Evolutionary conservation across 306 rosid species (phyloP).

Genomic region (Mimosa bimucronata): DNA sequence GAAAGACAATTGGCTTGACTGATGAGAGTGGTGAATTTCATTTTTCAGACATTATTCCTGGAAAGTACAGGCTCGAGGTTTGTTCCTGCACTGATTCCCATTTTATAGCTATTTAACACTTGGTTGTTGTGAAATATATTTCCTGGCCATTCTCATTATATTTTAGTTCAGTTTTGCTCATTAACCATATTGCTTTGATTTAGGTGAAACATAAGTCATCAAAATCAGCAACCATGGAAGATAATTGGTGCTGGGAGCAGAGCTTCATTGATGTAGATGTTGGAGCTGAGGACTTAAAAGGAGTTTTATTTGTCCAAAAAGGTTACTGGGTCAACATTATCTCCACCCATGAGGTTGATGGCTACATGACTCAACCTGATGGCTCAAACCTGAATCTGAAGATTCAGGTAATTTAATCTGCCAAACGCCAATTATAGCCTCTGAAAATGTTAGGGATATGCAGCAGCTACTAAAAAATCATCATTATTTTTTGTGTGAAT

Average conservation of each 20-base stretch:
- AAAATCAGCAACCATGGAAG: conserved; percentile 51
- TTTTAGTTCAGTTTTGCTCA: conserved; percentile 26
- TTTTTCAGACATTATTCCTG: conserved; percentile 79
- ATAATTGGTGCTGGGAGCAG: conserved; percentile 97
- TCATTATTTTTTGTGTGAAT: conserved; percentile 42
- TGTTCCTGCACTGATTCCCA: conserved; percentile 33
- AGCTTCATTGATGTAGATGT: conserved; percentile 69
- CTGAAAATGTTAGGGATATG: conserved; percentile 27
- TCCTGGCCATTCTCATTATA: conserved; percentile 16
- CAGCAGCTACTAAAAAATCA: conserved; percentile 38
- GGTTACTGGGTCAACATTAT: conserved; percentile 82
- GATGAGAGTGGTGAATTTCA: conserved; percentile 62
- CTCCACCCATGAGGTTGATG: conserved; percentile 87
- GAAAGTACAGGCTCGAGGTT: conserved; percentile 93
- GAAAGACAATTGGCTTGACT: conserved; percentile 61
- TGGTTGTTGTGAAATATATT: conserved; percentile 28
- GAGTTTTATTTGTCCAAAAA: conserved; percentile 78
- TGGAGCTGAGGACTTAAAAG: conserved; percentile 79
- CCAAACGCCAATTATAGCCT: conserved; percentile 35
- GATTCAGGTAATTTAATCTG: conserved; percentile 63
- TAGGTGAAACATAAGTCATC: conserved; percentile 73
- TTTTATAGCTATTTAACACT: conserved; percentile 20
- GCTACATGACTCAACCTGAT: conserved; percentile 73
- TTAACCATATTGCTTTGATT: conserved; percentile 34
- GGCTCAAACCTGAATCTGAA: conserved; percentile 65